Conservation (phyloP, 805 yeast genomes). For the Metschnikowia corniflorae region DNA sequence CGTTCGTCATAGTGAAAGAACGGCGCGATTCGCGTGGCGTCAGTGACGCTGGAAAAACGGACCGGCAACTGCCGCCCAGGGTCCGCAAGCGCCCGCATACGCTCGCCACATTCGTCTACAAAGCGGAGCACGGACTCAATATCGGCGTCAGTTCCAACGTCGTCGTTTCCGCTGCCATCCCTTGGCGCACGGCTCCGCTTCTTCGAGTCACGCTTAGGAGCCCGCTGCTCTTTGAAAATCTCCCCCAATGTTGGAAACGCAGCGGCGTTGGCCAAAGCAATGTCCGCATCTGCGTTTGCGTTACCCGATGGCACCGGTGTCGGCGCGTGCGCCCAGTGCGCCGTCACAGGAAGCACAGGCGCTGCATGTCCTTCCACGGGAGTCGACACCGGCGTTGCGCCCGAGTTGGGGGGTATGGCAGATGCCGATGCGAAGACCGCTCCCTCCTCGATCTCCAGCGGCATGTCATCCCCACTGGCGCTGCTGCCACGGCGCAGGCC, state of each 20-base stretch:
- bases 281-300: constrained; percentile 36
- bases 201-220: constrained; percentile 29
- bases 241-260: constrained; percentile 61
- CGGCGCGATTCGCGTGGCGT: constrained; percentile 31
- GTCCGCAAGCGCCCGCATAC: constrained; percentile 36
- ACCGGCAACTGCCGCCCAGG: constrained; percentile 39
- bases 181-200: constrained; percentile 29
- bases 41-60: constrained; percentile 31
- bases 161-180: constrained; percentile 36
- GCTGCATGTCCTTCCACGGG: constrained; percentile 12
- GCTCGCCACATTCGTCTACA: constrained; percentile 45
- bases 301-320: constrained; percentile 23
- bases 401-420: constrained; percentile 3
- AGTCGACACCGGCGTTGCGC: too few species aligned
- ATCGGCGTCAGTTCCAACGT: constrained; percentile 50
- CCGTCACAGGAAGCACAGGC: constrained; percentile 61
- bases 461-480: constrained; percentile 13
- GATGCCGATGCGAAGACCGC: constrained; percentile 3
- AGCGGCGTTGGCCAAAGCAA: constrained; percentile 43
- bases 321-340: constrained; percentile 24
- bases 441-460: constrained; percentile 11
- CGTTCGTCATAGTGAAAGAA: constrained; percentile 47
- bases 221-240: constrained; percentile 36
- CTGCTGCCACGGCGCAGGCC: constrained; percentile 23
- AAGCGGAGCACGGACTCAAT: constrained; percentile 45